Evolutionary conservation across 1,284 basidiomycete species (phyloP).

Genomic region (Gomphus bonarii): DNA sequence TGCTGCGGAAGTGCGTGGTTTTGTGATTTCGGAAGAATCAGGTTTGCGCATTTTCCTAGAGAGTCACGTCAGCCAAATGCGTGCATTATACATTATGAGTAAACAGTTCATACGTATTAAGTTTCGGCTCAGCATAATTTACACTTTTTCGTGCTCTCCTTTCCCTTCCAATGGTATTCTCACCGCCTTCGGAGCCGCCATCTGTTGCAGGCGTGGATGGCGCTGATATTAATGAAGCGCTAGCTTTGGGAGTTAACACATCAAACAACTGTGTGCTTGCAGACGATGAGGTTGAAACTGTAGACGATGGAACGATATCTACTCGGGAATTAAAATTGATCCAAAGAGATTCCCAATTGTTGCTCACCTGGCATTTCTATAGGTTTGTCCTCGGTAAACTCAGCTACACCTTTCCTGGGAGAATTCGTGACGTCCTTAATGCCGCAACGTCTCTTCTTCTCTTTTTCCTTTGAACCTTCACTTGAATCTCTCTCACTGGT

Average conservation of each 20-base stretch:
- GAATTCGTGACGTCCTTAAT: constrained; percentile 61
- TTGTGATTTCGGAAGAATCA: constrained; percentile 35
- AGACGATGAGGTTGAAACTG: not conserved
- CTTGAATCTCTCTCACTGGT: constrained; percentile 21
- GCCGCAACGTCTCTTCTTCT: constrained; percentile 31
- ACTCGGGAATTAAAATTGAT: not conserved
- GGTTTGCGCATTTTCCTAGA: constrained; percentile 86
- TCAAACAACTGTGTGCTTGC: constrained; percentile 7
- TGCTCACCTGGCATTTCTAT: constrained; percentile 24
- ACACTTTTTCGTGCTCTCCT: constrained; percentile 68
- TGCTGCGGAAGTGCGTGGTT: constrained; percentile 10
- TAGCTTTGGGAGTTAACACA: not conserved
- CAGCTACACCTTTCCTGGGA: constrained; percentile 25
- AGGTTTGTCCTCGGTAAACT: constrained; percentile 26
- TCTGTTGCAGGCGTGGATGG: constrained; percentile 30
- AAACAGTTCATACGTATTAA: constrained; percentile 60
- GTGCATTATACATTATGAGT: not conserved
- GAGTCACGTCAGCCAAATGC: constrained; percentile 12
- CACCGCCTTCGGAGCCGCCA: constrained; percentile 24
- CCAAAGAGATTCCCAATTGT: not conserved
- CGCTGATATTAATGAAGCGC: constrained; percentile 27
- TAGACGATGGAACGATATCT: not conserved
- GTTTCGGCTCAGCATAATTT: constrained; percentile 82
- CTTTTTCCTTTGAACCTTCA: constrained; percentile 20
- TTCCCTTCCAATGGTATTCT: constrained; percentile 40